phyloP scores from a whole-genome alignment of 306 rosid species.

The Cucumis sativus region Cucumber_9930_V3 NC_026657.2:2499001-2499500 shows the following conservation, averaged over 20 bases:
- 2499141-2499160: neutral
- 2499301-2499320: constrained; percentile 60
- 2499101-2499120: neutral
- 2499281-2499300: constrained; percentile 29
- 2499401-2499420: neutral
- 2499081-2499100: neutral
- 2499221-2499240: neutral
- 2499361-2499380: constrained; percentile 26
- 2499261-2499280: constrained; percentile 8
- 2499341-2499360: constrained; percentile 18
- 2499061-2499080: neutral
- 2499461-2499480: constrained; percentile 9
- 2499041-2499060: no score
- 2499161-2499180: neutral
- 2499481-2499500: neutral
- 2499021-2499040: no score
- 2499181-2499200: neutral
- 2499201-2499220: neutral
- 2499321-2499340: constrained; percentile 35
- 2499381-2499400: neutral
- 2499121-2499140: neutral
- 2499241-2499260: constrained; percentile 7
- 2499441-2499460: neutral
- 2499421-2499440: neutral
- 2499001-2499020: no score